These are phyloP conservation scores for Buddleja alternifolia DNA, from an alignment of 257 asterid genomes.

Conservation along the genomic window DNA sequence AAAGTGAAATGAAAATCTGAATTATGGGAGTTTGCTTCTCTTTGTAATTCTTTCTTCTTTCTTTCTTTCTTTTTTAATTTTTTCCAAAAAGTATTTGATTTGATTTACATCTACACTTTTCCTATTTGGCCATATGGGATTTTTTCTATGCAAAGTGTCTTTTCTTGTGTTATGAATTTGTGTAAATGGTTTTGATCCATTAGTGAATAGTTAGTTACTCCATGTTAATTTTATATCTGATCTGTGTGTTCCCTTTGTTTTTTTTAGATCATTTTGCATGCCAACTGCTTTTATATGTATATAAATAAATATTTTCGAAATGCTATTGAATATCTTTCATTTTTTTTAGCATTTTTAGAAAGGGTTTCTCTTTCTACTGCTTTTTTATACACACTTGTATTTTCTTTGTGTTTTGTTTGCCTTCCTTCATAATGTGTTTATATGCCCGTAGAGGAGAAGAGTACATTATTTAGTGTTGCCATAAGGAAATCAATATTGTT, in stretches of 20 bases:
- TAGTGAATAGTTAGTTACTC: conserved; percentile 3
- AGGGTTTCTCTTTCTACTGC: conserved; percentile 26
- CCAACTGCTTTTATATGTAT: conserved; percentile 9
- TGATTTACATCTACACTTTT: conserved; percentile 12
- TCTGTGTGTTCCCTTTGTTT: conserved; percentile 27
- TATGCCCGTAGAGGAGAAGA: conserved; percentile 12
- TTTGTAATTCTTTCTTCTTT: neutral
- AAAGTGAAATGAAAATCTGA: conserved; percentile 22
- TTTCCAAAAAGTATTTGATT: neutral
- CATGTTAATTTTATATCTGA: conserved; percentile 23
- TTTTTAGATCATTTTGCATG: conserved; percentile 40
- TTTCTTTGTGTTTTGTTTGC: neutral
- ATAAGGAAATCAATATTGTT: neutral
- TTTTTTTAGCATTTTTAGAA: conserved; percentile 34
- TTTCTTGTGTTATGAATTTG: conserved; percentile 16
- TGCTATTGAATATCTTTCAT: conserved; percentile 32
- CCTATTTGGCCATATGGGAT: conserved; percentile 9
- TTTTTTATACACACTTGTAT: neutral
- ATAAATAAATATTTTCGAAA: too few relatives aligned
- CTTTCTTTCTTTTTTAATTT: neutral
- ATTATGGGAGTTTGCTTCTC: neutral
- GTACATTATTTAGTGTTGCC: neutral
- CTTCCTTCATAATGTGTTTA: neutral
- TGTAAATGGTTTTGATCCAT: conserved; percentile 39
- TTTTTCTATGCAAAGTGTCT: conserved; percentile 30